Evolutionary conservation across 1,284 basidiomycete species (phyloP), one percentile per base, ranked within the genome.

Genomic region (Ceratobasidium sp.): DNA sequence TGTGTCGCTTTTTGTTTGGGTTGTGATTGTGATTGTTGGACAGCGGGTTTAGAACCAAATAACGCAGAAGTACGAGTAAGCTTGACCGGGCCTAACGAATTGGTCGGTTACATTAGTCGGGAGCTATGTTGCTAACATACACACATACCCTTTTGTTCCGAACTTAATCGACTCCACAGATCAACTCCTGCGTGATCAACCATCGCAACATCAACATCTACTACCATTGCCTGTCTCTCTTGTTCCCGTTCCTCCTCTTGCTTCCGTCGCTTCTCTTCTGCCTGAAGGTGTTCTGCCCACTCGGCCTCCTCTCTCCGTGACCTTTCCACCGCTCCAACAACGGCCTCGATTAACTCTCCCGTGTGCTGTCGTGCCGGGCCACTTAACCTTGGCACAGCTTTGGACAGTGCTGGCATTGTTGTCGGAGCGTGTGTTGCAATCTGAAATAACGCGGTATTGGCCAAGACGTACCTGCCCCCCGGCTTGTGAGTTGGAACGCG

Each of bases 401-500:
- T 66, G 69, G 48, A 59, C 23, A 74, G 33, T 40, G 69, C 28
- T 6, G 11, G 44, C 12, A 63, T 9, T 12, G 59, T 63, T 23
- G 12, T 58, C 18, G 73, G 73, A 38, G 51, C 56, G 21, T 30
- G 61, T 28, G 48, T 73, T 30, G 67, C 73, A 18, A 73, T 70
- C 16, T 70, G 58, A n/a, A 51, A 73, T 30, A 72, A 49, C 53
- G 54, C 73, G 48, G 56, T 71, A 69, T 46, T 51, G 36, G 59
- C 58, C 11, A 67, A 23, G 44, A 72, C 28, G 48, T 38, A 66
- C 21, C 56, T 59, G 16, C 25, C 21, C 72, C 7, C 40, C 11
- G 42, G 38, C 28, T 25, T 14, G 25, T 18, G 48, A 25, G 56
- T 30, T 44, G 9, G 33, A 53, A 16, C 49, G 9, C 40, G 8